Evolutionary conservation across 169 alveolate species (phyloP), one percentile per base, ranked within the genome.

Genomic region (Plasmodium inui): DNA sequence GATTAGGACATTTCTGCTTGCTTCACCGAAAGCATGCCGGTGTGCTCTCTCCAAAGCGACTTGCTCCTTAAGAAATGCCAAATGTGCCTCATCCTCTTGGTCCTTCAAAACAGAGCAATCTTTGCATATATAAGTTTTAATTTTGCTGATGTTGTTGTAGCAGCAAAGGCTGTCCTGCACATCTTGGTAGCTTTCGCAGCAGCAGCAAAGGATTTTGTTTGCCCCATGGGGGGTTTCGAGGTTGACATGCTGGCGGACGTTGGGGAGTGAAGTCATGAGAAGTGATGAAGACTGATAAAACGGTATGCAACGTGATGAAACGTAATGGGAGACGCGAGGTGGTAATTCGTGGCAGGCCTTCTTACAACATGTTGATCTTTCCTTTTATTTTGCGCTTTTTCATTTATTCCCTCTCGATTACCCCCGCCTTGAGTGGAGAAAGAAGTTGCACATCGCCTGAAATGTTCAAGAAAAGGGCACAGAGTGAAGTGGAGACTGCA

Each of bases 21-120:
- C 14, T 22, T 12, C 74, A 19, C 14, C 32, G 14, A 7, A 9
- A 61, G 26, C 37, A 26, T 61, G 26, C 74, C 34, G 32, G 34
- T 61, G 32, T 8, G 26, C 32, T n/a, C 7, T 61, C 32, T 61
- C 32, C 14, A 17, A 61, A 61, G 26, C 14, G 74, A 61, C 30
- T 78, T 78, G 7, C 19, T 34, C 53, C 22, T 76, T 34, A 46
- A 85, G 6, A 41, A 84, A 71, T 14, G n/a, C 12, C 32, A 22
- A 39, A 85, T 67, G 53, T 9, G n/a, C 55, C 34, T 53, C 93
- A n/a, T 73, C 39, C 10, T 84, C 19, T 84, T 84, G 50, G 78
- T 73, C 55, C 57, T 85, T 85, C 74, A 85, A 67, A 28, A 85
- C 39, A 22, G 83, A 85, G 30, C 93, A 85, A 10, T 85, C 93